Evolutionary conservation across 164 flowering plant species (phyloP), one percentile per base, ranked within the genome.

Genomic region (Protea cynaroides): DNA sequence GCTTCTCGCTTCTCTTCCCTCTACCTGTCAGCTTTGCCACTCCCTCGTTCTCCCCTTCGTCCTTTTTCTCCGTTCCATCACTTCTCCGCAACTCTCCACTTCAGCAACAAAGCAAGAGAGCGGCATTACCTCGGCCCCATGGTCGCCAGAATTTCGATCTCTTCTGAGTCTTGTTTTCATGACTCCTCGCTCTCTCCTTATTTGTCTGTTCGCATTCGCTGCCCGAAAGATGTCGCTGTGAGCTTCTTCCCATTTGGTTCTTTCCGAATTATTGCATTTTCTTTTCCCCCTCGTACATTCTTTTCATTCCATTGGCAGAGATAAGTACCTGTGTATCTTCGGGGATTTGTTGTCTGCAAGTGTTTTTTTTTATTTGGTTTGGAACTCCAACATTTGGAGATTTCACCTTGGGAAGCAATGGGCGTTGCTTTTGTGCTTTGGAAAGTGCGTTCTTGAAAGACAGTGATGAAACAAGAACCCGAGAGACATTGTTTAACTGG

Each of bases 121-220:
- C 40, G 12, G 8, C 21, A 34, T 29, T 0, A 24, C 29, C 23
- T 51, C 14, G 12, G 58, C 54, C 29, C 29, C 7, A 6, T 38
- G 14, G 37, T 24, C 23, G 46, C 66, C 1, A 15, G 50, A 14
- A 22, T 58, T 50, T 43, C 74, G 9, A 1, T 72, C 54, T 54
- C 71, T 22, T n/a, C 69, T 2, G 61, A 58, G 14, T 21, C 71
- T 68, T 59, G 65, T 18, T 3, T 38, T 1, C 2, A 63, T 18
- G 63, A 62, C 29, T 1, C 77, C 22, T 53, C 64, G 40, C 7
- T 77, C 4, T 52, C 83, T 40, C 63, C 85, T 71, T 88, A 80
- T 73, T 72, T 75, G 13, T 81, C 88, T 23, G 91, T 82, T 61
- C 81, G 74, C 49, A 74, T 88, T 66, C 74, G 25, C 25, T 86